Evolutionary conservation across 441 rosid genomes (phyloP), one percentile per base, ranked within the genome.

Genomic region (Gossypium lobatum): DNA sequence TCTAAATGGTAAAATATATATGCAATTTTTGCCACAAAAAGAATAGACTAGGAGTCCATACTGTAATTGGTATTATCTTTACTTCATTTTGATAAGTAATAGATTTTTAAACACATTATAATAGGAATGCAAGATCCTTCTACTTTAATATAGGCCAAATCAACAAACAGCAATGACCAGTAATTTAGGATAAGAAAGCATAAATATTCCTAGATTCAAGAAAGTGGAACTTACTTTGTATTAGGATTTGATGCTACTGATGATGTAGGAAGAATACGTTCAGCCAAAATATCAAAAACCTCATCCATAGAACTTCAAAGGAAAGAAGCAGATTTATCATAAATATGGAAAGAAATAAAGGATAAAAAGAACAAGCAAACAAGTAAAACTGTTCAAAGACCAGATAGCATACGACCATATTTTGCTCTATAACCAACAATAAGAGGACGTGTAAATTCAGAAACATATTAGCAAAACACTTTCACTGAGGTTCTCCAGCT

Each of bases 281-380:
- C 85, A 17, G 86, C 97, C 81, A 94, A 81, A 84, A 77, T 79
- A 80, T 91, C 91, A 82, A 85, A 94, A 59, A 89, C 81, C 79
- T 91, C 95, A 79, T 87, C 87, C 97, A 94, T 94, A 75, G 83
- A 80, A 67, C 98, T 92, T 82, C 72, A 72, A 75, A 61, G 68
- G 60, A 70, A 73, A 52, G 20, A 65, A 62, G 10, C 5, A 71
- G 64, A 3, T 13, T 42, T 37, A 64, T 37, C 18, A 68, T n/a
- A 37, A 76, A 61, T 6, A 62, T 50, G 48, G 52, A 18, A 13
- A 37, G 61, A 10, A 42, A 39, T 73, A 6, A 23, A n/a, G 50
- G 58, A 21, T n/a, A 45, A 72, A 60, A 14, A 2, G 14, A 72
- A 20, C n/a, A 25, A 45, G 39, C 1, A 28, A 1, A 45, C 16